A percentile compares a stretch with the other conserved stretches of the same genome.
Conservation (phyloP, 345 rosid genomes). For the Moricandia arvensis region DNA sequence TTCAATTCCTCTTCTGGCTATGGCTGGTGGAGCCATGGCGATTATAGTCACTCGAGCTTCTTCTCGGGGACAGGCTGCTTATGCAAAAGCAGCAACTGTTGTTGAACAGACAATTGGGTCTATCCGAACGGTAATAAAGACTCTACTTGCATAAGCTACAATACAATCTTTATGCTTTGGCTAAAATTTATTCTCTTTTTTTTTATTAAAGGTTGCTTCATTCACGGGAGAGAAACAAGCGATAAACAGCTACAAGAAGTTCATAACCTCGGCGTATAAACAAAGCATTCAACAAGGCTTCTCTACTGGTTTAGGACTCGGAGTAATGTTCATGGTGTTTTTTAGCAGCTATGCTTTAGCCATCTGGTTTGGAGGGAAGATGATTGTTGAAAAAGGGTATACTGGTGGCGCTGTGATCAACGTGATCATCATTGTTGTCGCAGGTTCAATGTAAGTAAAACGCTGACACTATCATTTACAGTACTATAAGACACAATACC, state of each 20-base stretch:
- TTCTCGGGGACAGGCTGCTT: slow-evolving; percentile 58
- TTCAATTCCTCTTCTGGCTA: slow-evolving; percentile 57
- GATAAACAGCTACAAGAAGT: slow-evolving; percentile 44
- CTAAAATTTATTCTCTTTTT: neutral
- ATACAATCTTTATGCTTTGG: neutral
- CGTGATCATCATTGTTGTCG: slow-evolving; percentile 62
- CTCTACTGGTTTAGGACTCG: slow-evolving; percentile 59
- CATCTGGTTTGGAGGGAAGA: slow-evolving; percentile 69
- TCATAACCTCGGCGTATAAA: slow-evolving; percentile 52
- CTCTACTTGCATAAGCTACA: neutral
- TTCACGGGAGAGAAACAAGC: slow-evolving; percentile 81
- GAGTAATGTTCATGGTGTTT: slow-evolving; percentile 35
- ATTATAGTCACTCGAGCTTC: slow-evolving; percentile 53
- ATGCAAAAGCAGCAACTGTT: slow-evolving; percentile 65
- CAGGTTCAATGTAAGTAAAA: slow-evolving; percentile 60
- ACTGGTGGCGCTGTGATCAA: slow-evolving; percentile 59
- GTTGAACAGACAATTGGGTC: slow-evolving; percentile 75
- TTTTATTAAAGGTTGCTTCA: slow-evolving; percentile 56
- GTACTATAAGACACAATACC: neutral
- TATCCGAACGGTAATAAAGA: slow-evolving; percentile 56
- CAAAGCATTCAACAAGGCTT: slow-evolving; percentile 55
- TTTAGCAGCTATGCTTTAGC: slow-evolving; percentile 60
- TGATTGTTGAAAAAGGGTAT: slow-evolving; percentile 66
- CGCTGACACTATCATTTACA: neutral
- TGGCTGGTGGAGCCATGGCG: slow-evolving; percentile 59